phyloP scores from a whole-genome alignment of 2,329 filamentous ascomycete species.

The Penicillium vulpinum region DNA sequence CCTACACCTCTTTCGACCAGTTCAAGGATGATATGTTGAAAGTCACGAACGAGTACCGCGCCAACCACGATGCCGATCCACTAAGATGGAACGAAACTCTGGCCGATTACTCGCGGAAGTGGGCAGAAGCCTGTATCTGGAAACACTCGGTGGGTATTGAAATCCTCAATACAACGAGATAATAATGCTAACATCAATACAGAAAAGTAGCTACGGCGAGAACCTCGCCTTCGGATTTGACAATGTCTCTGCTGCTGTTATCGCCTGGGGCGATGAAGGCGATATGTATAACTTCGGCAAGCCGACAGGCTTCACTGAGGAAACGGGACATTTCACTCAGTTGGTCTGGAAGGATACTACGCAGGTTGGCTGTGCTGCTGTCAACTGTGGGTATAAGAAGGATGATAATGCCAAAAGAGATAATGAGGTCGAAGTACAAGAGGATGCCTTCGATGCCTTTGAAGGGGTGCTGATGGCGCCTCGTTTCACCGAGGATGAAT shows the following conservation, averaged over 20 bases:
- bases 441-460: neutral
- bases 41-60: conserved; percentile 66
- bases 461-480: conserved; percentile 31
- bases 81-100: conserved; percentile 67
- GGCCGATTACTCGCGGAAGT: conserved; percentile 55
- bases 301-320: conserved; percentile 56
- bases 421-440: neutral
- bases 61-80: conserved; percentile 59
- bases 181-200: conserved; percentile 1
- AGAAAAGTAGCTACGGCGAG: conserved; percentile 68
- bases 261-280: conserved; percentile 66
- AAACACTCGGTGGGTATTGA: conserved; percentile 39
- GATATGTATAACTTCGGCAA: conserved; percentile 59
- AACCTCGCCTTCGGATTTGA: conserved; percentile 70
- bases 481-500: neutral
- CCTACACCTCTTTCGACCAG: conserved; percentile 44
- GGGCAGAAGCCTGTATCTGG: conserved; percentile 48
- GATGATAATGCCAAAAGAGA: conserved; percentile 24
- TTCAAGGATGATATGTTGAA: conserved; percentile 60
- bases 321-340: conserved; percentile 72
- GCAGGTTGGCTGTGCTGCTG: conserved; percentile 57
- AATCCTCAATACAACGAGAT: neutral
- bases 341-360: conserved; percentile 68
- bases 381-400: conserved; percentile 41
- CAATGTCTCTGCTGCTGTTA: conserved; percentile 60